A percentile compares a stretch with the other conserved stretches of the same genome.
These are phyloP conservation scores for Zygosaccharomyces pseudobailii DNA, from an alignment of 1,139 yeast species.

Conservation along the genomic window DNA sequence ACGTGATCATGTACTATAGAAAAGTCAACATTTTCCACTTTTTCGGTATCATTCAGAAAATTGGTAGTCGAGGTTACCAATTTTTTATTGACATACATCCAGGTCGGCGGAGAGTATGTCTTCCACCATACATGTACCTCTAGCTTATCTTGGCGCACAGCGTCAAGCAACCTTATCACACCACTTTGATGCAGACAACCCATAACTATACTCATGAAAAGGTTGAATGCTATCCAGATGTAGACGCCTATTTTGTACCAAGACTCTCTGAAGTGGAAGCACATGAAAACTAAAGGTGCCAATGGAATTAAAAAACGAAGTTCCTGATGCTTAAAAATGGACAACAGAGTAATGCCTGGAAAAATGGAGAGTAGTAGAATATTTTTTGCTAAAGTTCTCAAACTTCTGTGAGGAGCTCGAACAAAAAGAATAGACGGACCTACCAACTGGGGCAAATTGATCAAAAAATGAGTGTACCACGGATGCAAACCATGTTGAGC, in stretches of 20 bases:
- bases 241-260: slow-evolving; percentile 41
- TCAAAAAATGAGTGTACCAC: slow-evolving; percentile 62
- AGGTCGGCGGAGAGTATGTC: slow-evolving; percentile 88
- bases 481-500: slow-evolving; percentile 82
- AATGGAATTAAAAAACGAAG: slow-evolving; percentile 76
- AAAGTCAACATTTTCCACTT: slow-evolving; percentile 19
- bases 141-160: slow-evolving; percentile 27
- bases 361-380: slow-evolving; percentile 54
- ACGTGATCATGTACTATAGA: slow-evolving; percentile 25
- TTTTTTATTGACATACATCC: slow-evolving; percentile 56
- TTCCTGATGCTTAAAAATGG: slow-evolving; percentile 87
- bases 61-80: slow-evolving; percentile 30
- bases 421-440: slow-evolving; percentile 69
- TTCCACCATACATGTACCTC: slow-evolving; percentile 78
- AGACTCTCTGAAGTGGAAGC: background rate
- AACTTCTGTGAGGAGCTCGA: slow-evolving; percentile 25
- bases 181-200: slow-evolving; percentile 92
- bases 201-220: slow-evolving; percentile 56
- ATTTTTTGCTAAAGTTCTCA: slow-evolving; percentile 11
- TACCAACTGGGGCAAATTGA: slow-evolving; percentile 72
- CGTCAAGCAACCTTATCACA: slow-evolving; percentile 58
- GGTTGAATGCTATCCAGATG: slow-evolving; percentile 65
- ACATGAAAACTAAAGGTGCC: slow-evolving; percentile 64
- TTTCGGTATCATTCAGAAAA: slow-evolving; percentile 19
- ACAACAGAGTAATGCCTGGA: slow-evolving; percentile 59